Evolutionary conservation across 192 early-diverging fungal species (phyloP).

Genomic region (Cetraspora pellucida): DNA sequence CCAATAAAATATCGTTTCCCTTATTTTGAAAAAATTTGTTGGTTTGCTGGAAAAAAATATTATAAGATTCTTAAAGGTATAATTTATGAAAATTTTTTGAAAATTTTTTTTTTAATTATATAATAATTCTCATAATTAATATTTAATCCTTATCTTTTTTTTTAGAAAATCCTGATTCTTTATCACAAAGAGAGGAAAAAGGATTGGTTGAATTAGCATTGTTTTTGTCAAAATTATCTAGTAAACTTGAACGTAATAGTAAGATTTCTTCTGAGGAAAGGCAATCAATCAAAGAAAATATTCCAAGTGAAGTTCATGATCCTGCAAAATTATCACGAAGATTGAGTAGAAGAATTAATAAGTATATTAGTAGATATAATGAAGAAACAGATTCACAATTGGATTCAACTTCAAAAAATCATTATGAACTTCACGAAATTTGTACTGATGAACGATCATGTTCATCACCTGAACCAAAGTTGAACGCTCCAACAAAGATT

Average conservation of each 20-base stretch:
- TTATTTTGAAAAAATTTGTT: constrained; percentile 80
- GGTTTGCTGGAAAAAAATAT: constrained; percentile 57
- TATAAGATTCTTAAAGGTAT: constrained; percentile 29
- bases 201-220: constrained; percentile 8
- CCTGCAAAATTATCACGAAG: constrained; percentile 11
- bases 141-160: neutral
- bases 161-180: constrained; percentile 5
- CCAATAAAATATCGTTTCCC: constrained; percentile 85
- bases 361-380: neutral
- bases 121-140: neutral
- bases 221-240: neutral
- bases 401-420: too few species aligned
- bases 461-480: too few species aligned
- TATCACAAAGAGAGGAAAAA: constrained; percentile 1
- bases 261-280: neutral
- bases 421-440: too few species aligned
- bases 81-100: neutral
- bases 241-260: constrained; percentile 6
- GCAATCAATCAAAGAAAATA: constrained; percentile 4
- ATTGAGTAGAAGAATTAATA: constrained; percentile 7
- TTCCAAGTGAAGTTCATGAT: constrained; percentile 3
- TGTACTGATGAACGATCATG: too few species aligned
- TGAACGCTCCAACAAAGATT: too few species aligned
- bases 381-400: neutral
- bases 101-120: neutral